Percentiles rank a stretch among this genome's conserved stretches.
Conservation (phyloP, 2,329 filamentous ascomycete genomes). For the Alternaria sp. region DNA sequence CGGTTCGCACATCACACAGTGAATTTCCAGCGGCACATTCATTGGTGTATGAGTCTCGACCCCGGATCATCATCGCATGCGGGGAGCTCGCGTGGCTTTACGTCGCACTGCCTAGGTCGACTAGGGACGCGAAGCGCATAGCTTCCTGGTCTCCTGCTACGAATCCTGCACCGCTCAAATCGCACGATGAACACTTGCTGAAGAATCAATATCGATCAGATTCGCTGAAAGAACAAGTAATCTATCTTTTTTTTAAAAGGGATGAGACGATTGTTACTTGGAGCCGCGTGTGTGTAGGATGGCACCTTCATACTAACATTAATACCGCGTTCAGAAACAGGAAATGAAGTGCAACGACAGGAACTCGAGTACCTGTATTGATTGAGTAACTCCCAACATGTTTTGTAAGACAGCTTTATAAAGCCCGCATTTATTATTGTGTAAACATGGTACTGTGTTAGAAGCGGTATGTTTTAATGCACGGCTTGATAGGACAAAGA, state of each 20-base stretch:
- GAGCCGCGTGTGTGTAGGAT: not conserved
- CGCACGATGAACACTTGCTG: not conserved
- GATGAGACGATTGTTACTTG: not conserved
- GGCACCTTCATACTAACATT: not conserved
- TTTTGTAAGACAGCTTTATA: not conserved
- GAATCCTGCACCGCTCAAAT: slow-evolving; percentile 10
- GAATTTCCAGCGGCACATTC: not conserved
- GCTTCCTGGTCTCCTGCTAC: slow-evolving; percentile 8
- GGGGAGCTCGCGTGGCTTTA: slow-evolving; percentile 24
- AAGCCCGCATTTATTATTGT: not conserved
- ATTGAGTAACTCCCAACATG: not conserved
- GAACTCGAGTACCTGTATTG: not conserved
- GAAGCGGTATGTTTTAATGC: not conserved
- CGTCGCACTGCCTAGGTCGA: slow-evolving; percentile 14
- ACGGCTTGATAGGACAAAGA: slow-evolving; percentile 4
- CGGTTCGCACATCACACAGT: slow-evolving; percentile 16
- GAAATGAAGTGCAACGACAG: not conserved
- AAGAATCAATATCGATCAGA: not conserved
- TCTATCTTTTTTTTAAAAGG: not conserved
- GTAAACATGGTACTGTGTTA: not conserved
- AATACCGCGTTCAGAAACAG: not conserved
- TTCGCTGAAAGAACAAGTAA: too few species aligned
- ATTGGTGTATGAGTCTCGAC: slow-evolving; percentile 3
- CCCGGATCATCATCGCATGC: slow-evolving; percentile 16
- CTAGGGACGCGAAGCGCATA: not conserved